Evolutionary conservation across 768 basidiomycete genomes (phyloP).

Genomic region (Lentinula aciculospora): DNA sequence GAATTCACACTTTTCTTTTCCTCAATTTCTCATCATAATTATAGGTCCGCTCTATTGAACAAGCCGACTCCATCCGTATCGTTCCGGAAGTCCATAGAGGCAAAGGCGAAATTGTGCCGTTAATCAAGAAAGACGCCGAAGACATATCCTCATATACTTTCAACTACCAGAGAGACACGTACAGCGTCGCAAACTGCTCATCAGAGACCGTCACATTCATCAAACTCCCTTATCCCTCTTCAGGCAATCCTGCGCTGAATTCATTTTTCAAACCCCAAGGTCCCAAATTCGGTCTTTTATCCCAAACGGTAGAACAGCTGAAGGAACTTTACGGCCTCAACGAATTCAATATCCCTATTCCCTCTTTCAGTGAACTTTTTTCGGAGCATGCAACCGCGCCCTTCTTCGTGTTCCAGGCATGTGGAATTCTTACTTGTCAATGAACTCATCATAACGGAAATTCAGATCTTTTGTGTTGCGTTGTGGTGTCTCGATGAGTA

Average conservation of each 20-base stretch:
- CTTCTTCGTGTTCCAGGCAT: conserved; percentile 93
- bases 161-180: conserved; percentile 93
- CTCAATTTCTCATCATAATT: neutral
- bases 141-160: conserved; percentile 74
- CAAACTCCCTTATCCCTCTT: conserved; percentile 85
- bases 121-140: conserved; percentile 55
- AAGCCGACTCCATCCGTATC: conserved; percentile 79
- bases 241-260: conserved; percentile 59
- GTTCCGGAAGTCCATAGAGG: conserved; percentile 79
- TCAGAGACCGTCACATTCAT: conserved; percentile 52
- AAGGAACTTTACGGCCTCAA: conserved; percentile 81
- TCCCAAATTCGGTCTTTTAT: conserved; percentile 32
- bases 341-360: conserved; percentile 96
- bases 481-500: conserved; percentile 98
- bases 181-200: conserved; percentile 55
- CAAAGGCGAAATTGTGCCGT: conserved; percentile 80
- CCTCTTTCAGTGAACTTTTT: conserved; percentile 89
- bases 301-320: conserved; percentile 42
- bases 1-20: conserved; percentile 1
- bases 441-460: neutral
- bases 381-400: conserved; percentile 96
- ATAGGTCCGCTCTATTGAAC: conserved; percentile 57
- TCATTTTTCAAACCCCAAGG: conserved; percentile 55
- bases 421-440: neutral
- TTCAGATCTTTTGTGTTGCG: conserved; percentile 82